A percentile compares a stretch with the other conserved stretches of the same genome.
Conservation (phyloP, 2,329 filamentous ascomycete genomes). For the Claviceps sp. region DNA sequence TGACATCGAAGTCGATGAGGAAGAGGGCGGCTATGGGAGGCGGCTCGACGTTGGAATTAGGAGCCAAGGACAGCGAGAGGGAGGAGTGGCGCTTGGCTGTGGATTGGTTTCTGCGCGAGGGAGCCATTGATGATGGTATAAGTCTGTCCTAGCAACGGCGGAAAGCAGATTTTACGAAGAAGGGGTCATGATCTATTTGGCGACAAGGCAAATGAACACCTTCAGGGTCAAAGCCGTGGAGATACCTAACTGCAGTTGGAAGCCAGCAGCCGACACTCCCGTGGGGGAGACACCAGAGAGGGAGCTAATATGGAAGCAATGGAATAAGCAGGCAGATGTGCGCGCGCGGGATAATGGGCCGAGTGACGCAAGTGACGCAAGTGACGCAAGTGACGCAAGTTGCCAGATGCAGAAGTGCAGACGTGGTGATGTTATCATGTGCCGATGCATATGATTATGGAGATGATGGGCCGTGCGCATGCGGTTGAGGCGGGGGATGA, state of each 20-base stretch:
- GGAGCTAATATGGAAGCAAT: background rate
- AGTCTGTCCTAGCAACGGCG: background rate
- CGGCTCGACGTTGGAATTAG: slow-evolving; percentile 18
- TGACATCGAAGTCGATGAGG: slow-evolving; percentile 83
- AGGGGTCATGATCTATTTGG: background rate
- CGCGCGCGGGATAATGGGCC: background rate
- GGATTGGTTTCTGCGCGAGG: slow-evolving; percentile 23
- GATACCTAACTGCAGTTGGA: too few species aligned
- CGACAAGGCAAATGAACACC: background rate
- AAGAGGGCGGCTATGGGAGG: slow-evolving; percentile 59
- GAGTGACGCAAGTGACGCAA: background rate
- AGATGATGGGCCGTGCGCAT: background rate
- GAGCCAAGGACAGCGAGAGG: slow-evolving; percentile 19
- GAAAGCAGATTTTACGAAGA: slow-evolving; percentile 7
- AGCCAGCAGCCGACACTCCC: background rate
- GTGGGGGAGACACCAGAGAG: background rate
- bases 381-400: background rate
- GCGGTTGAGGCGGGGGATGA: background rate
- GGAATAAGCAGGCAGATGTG: background rate
- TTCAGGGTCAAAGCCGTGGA: background rate
- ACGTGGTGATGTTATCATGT: background rate
- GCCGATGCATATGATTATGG: background rate
- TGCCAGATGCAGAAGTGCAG: background rate
- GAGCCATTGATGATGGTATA: slow-evolving; percentile 21
- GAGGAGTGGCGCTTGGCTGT: slow-evolving; percentile 21